phyloP scores from a whole-genome alignment of 805 yeast species.

The Myxozyma lipomycoides region DNA sequence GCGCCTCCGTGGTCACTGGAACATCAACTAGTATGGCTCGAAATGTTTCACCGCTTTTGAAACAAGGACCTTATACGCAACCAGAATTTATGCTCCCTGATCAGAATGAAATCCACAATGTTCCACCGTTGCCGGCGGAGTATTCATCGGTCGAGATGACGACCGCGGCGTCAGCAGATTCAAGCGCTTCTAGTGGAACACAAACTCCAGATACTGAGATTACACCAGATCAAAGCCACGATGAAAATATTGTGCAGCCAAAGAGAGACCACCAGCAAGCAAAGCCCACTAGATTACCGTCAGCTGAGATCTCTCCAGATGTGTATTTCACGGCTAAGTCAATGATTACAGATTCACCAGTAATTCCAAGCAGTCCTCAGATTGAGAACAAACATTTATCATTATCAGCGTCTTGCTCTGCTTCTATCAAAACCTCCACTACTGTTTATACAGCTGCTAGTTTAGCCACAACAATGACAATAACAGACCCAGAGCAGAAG shows the following conservation, averaged over 20 bases:
- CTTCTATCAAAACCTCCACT: background rate
- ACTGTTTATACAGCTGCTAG: background rate
- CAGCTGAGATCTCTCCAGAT: background rate
- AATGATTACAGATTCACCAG: background rate
- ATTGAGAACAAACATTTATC: background rate
- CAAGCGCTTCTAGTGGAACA: background rate
- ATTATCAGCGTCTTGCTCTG: background rate
- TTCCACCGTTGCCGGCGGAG: background rate
- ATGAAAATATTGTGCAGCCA: too few species aligned
- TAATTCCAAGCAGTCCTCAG: background rate
- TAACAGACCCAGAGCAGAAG: slow-evolving; percentile 13
- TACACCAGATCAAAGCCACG: too few species aligned
- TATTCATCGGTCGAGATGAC: background rate
- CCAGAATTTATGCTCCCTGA: background rate
- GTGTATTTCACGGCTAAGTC: background rate
- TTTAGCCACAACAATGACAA: background rate
- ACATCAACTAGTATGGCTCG: background rate
- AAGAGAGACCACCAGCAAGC: background rate
- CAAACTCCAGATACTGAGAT: background rate
- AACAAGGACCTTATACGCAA: background rate
- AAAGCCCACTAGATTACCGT: background rate
- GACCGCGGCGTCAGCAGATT: background rate
- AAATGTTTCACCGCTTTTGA: background rate
- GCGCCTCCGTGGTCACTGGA: background rate
- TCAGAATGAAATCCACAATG: background rate